Conservation (phyloP, 371 early-diverging fungal species). For the Syncephalis plumigaleata region DNA sequence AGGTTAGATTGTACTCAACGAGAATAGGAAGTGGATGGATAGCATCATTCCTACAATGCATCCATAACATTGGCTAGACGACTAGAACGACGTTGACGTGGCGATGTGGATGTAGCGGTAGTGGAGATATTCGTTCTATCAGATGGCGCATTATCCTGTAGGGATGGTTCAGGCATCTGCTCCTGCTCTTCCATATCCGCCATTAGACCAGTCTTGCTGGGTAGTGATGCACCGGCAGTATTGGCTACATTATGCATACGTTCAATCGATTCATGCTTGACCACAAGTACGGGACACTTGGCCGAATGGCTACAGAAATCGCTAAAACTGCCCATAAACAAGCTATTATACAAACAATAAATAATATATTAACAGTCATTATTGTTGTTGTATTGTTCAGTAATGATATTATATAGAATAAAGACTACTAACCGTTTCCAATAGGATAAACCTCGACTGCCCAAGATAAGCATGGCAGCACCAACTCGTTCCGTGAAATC, state of each 20-base stretch:
- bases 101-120: too few relatives aligned
- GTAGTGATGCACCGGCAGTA: too few relatives aligned
- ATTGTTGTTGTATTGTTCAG: not conserved
- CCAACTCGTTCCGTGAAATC: conserved; percentile 16
- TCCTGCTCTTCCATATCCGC: too few relatives aligned
- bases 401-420: not conserved
- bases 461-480: conserved; percentile 22
- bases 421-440: conserved; percentile 21
- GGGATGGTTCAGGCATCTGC: too few relatives aligned
- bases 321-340: conserved; percentile 28
- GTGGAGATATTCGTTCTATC: too few relatives aligned
- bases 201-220: too few relatives aligned
- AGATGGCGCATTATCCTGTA: too few relatives aligned
- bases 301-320: conserved; percentile 23
- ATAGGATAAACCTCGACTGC: conserved; percentile 21
- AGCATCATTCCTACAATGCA: too few relatives aligned
- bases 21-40: too few relatives aligned
- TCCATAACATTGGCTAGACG: too few relatives aligned
- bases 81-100: too few relatives aligned
- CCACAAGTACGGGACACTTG: conserved; percentile 25
- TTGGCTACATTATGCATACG: not conserved
- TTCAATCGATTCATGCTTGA: conserved; percentile 13
- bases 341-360: conserved; percentile 8
- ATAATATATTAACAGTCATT: not conserved
- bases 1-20: too few relatives aligned